Base-by-base conservation (phyloP, 192 early-diverging fungal species). In the Pilobolus umbonatus region DNA sequence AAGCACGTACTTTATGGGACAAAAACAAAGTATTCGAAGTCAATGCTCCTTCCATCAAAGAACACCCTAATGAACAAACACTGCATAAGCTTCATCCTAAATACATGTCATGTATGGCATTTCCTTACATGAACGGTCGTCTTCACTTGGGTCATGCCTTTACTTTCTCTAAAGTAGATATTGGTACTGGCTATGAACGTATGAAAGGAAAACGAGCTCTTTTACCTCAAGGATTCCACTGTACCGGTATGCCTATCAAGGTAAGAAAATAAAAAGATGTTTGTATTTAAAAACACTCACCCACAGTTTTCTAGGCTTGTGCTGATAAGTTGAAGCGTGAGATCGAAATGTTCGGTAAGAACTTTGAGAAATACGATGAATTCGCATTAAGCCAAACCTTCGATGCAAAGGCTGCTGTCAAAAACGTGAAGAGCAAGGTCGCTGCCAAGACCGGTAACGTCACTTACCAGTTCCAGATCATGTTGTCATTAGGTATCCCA, bases 231-330 rank as follows among this genome's bases (percentile, higher is more conserved):
- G 95, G 95, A 30, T 99, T 98, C 86, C 97, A 99, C 63, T 90
- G 87, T 47, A 97, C 97, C 8, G 97, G 97, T 39, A 99, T 99
- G 97, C 97, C 97, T 26, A 99, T 99, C 79, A 96, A 92, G 80
- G 89, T 91, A 57, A 65, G 69, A 10, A 69, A 67, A 21, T 64
- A 80, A 53, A 80, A 80, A 22, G 21, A 42, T 3, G 0, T 1
- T n/a, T 4, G 31, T 30, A 3, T 5, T 11, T 15, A 40, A 11
- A 40, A 50, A n/a, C 3, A 26, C 5, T 29, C 21, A 12, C 47
- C 29, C 53, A n/a, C 17, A 14, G 28, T 12, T 39, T 26, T 40
- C 8, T 71, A 93, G 82, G 89, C 91, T 26, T 90, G 85, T 66
- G 90, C 91, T 22, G 91, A 94, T 74, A 94, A 92, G 72, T 70